Percentiles rank a stretch among this genome's conserved stretches.
These are phyloP conservation scores for Eimeria maxima DNA, from an alignment of 169 alveolate species.

Conservation along the genomic window DNA sequence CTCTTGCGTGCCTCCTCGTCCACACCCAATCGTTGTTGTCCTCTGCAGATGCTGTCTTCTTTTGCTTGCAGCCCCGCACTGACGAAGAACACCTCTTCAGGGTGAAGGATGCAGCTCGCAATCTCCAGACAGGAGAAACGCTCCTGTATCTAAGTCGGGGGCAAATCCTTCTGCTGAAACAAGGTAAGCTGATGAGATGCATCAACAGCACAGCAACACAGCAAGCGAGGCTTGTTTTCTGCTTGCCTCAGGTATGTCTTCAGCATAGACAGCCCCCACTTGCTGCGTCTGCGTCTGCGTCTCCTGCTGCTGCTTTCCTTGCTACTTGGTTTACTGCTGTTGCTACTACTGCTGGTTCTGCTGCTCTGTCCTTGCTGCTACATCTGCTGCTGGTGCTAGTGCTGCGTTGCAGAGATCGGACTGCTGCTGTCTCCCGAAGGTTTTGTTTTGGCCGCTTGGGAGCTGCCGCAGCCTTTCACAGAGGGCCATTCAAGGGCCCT, in stretches of 20 bases:
- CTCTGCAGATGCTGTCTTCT: neutral
- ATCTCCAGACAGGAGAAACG: constrained; percentile 20
- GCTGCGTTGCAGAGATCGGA: constrained; percentile 45
- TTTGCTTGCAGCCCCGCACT: constrained; percentile 46
- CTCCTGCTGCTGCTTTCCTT: constrained; percentile 33
- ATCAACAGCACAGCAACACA: neutral
- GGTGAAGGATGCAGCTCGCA: constrained; percentile 28
- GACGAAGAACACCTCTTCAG: constrained; percentile 18
- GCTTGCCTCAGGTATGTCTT: neutral
- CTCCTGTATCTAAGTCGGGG: constrained; percentile 43
- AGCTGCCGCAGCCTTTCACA: neutral
- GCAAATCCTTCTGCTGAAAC: constrained; percentile 17
- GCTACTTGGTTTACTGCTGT: neutral
- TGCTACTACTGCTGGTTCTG: neutral
- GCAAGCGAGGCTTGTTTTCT: neutral
- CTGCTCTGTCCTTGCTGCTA: constrained; percentile 18
- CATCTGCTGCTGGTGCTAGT: neutral
- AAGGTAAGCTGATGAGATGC: neutral
- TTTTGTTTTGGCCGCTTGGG: constrained; percentile 40
- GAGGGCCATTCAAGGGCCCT: constrained; percentile 6
- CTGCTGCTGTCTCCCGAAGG: constrained; percentile 57
- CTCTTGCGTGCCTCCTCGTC: neutral
- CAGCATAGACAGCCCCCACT: neutral
- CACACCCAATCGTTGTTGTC: neutral
- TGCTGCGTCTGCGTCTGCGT: neutral